A percentile compares a stretch with the other conserved stretches of the same genome.
Evolutionary conservation across 495 filamentous ascomycete species (phyloP).

Genomic region (Penicillium maclennaniae): DNA sequence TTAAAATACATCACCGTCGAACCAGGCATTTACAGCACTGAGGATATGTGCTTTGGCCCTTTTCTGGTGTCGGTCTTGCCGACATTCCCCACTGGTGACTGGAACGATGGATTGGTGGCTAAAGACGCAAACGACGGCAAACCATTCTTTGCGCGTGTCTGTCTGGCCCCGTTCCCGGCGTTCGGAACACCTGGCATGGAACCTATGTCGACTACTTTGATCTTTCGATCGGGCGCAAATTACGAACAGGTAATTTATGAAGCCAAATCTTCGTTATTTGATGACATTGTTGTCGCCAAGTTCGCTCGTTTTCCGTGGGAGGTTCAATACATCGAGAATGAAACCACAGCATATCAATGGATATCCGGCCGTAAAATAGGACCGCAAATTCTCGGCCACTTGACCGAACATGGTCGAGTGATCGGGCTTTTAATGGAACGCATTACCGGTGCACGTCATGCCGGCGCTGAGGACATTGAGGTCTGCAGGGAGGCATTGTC

Average conservation of each 20-base stretch:
- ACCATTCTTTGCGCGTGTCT: slow-evolving; percentile 16
- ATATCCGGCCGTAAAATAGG: slow-evolving; percentile 33
- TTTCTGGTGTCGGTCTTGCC: slow-evolving; percentile 20
- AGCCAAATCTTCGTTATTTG: slow-evolving; percentile 21
- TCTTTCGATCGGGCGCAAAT: slow-evolving; percentile 12
- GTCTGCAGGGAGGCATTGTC: slow-evolving; percentile 24
- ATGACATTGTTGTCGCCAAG: slow-evolving; percentile 32
- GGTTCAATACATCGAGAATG: slow-evolving; percentile 35
- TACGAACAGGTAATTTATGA: slow-evolving; percentile 25
- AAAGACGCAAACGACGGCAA: slow-evolving; percentile 12
- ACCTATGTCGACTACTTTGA: slow-evolving; percentile 22
- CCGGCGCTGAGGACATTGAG: slow-evolving; percentile 28
- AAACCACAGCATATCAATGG: slow-evolving; percentile 41
- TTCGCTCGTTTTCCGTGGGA: slow-evolving; percentile 41
- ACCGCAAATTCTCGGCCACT: slow-evolving; percentile 38
- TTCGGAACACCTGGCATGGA: slow-evolving; percentile 22
- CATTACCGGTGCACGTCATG: slow-evolving; percentile 26
- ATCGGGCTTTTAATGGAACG: slow-evolving; percentile 45
- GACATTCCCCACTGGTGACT: slow-evolving; percentile 18
- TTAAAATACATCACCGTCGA: slow-evolving; percentile 37
- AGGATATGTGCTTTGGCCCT: slow-evolving; percentile 35
- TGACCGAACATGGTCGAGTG: slow-evolving; percentile 40
- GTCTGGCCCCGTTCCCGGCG: slow-evolving; percentile 15
- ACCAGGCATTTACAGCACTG: slow-evolving; percentile 25
- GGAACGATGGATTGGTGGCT: slow-evolving; percentile 24